Evolutionary conservation across 2,329 filamentous ascomycete species (phyloP), one percentile per base, ranked within the genome.

Genomic region (Phaeosphaeria sp.): DNA sequence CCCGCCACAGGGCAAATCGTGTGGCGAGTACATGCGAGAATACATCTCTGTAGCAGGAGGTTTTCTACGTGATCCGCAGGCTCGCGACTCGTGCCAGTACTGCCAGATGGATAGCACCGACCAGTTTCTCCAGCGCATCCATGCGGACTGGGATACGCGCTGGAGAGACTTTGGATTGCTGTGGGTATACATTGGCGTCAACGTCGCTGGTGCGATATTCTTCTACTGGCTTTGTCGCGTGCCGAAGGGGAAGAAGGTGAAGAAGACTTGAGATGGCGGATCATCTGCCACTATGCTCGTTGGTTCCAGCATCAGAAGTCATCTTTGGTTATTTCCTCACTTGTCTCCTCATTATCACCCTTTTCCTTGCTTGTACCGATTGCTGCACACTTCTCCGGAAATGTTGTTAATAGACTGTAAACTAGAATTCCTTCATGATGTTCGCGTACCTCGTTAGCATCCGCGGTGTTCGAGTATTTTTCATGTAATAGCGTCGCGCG

Each of bases 81-180:
- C 81, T 13, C 66, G 80, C 17, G 55, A 58, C 46, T 40, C 72
- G 5, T 86, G 83, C 67, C 66, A 74, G 2, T 86, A 81, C 73
- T 87, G 84, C 71, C 69, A 75, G 21, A 71, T 84, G 36, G 64
- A 63, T 8, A 68, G 40, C 8, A 83, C 84, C 0, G 77, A 86
- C 60, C 77, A 79, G 18, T 86, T 81, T 72, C 71, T 87, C 42
- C 61, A 63, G 0, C 47, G 63, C 1, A 74, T 80, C 15, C 24
- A 74, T 46, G 81, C 80, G 51, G 68, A 74, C 52, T 86, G 77
- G 72, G 62, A 71, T 1, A 77, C 83, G 15, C 78, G 86, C 6
- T 91, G 89, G 89, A 82, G 89, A 55, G 80, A 85, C 54, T 82
- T 83, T 53, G 83, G 83, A 0, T 68, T 86, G 24, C 63, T 85